These are phyloP conservation scores for Candida nonsorbophila DNA, from an alignment of 805 yeast species.

Conservation along the genomic window DNA sequence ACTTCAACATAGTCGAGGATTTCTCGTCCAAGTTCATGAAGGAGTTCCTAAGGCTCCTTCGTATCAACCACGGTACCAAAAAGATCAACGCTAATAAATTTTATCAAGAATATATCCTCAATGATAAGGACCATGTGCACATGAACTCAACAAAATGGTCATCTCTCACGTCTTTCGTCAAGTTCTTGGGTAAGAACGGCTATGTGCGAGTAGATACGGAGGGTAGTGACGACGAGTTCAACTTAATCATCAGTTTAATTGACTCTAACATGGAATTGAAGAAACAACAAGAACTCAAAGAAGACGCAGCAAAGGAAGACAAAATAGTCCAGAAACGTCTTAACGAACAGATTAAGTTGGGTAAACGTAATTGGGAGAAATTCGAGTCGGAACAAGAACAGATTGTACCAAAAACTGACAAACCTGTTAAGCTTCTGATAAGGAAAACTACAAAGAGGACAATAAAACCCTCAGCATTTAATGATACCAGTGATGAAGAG, in stretches of 20 bases:
- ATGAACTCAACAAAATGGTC: constrained; percentile 85
- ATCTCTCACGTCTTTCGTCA: constrained; percentile 63
- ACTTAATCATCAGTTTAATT: constrained; percentile 25
- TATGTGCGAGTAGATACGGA: constrained; percentile 43
- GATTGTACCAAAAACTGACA: neutral
- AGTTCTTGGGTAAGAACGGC: constrained; percentile 53
- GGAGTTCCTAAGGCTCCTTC: constrained; percentile 60
- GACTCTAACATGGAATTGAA: constrained; percentile 11
- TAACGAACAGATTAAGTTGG: constrained; percentile 50
- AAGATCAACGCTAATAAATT: constrained; percentile 74
- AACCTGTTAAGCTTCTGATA: constrained; percentile 1
- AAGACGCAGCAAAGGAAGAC: constrained; percentile 4
- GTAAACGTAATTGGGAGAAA: constrained; percentile 14
- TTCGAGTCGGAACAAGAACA: constrained; percentile 1
- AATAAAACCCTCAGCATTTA: constrained; percentile 3
- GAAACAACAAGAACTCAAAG: neutral
- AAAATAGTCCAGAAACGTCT: constrained; percentile 15
- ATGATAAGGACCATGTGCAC: constrained; percentile 79
- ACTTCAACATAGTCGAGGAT: constrained; percentile 47
- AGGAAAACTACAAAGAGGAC: constrained; percentile 1
- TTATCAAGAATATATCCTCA: constrained; percentile 79
- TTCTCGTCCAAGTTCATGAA: constrained; percentile 56
- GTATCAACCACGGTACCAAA: constrained; percentile 76
- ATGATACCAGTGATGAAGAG: constrained; percentile 2
- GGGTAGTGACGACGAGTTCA: constrained; percentile 21